phyloP scores from a whole-genome alignment of 116 monocot species.

The Dioscorea cayenensis region DNA sequence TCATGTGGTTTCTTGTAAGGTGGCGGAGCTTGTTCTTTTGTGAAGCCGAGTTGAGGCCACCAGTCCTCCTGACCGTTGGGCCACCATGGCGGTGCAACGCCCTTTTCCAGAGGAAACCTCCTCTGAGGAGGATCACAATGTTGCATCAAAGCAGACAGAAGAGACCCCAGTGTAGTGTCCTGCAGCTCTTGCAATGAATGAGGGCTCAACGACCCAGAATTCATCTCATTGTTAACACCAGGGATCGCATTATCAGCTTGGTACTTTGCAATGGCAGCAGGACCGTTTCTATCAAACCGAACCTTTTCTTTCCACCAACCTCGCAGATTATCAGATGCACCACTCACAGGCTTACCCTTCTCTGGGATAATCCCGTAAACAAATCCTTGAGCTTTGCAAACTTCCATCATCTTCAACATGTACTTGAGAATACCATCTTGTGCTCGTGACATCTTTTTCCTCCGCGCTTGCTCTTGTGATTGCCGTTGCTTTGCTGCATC shows the following conservation, averaged over 20 bases:
- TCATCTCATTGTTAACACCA: slow-evolving; percentile 16
- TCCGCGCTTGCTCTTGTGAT: slow-evolving; percentile 59
- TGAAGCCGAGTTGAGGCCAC: slow-evolving; percentile 56
- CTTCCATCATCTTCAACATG: slow-evolving; percentile 92
- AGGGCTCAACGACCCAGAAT: slow-evolving; percentile 25
- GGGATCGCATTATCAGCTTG: slow-evolving; percentile 37
- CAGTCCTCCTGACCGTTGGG: slow-evolving; percentile 68
- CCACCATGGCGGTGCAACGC: slow-evolving; percentile 79
- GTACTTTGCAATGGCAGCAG: slow-evolving; percentile 57
- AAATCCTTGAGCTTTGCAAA: slow-evolving; percentile 74
- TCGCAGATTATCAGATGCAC: slow-evolving; percentile 68
- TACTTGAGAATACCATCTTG: slow-evolving; percentile 78
- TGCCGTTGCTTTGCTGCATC: slow-evolving; percentile 42
- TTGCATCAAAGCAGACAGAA: slow-evolving; percentile 71
- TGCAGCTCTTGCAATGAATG: slow-evolving; percentile 62
- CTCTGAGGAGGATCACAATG: slow-evolving; percentile 76
- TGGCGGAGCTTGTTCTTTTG: slow-evolving; percentile 43
- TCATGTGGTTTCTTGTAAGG: slow-evolving; percentile 90
- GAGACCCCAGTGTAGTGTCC: slow-evolving; percentile 66
- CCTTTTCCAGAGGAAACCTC: slow-evolving; percentile 69
- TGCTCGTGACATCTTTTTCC: slow-evolving; percentile 69
- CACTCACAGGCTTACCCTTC: slow-evolving; percentile 68
- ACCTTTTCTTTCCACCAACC: slow-evolving; percentile 88
- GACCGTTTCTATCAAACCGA: slow-evolving; percentile 60
- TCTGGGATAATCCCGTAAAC: slow-evolving; percentile 81